Conservation (phyloP, 345 rosid genomes). For the Dipteronia dyeriana region DNA sequence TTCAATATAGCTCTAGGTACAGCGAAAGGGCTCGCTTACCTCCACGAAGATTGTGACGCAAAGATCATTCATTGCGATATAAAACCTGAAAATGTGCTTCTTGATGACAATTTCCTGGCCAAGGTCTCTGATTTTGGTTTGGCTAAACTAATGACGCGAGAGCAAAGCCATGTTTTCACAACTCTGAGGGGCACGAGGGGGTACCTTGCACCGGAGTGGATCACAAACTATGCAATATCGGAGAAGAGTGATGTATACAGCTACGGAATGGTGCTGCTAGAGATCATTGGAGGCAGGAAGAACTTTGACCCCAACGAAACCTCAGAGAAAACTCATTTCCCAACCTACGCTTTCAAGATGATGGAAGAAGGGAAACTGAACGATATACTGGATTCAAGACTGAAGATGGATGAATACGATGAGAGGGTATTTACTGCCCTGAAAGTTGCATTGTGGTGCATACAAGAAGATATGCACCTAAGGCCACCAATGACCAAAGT, state of each 20-base stretch:
- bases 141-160: slow-evolving; percentile 89
- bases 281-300: slow-evolving; percentile 86
- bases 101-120: slow-evolving; percentile 73
- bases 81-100: slow-evolving; percentile 89
- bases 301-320: slow-evolving; percentile 59
- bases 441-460: slow-evolving; percentile 90
- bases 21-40: slow-evolving; percentile 90
- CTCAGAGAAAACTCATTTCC: slow-evolving; percentile 82
- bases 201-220: slow-evolving; percentile 94
- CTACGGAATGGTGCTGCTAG: slow-evolving; percentile 84
- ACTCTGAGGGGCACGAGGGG: slow-evolving; percentile 93
- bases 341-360: slow-evolving; percentile 87
- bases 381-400: slow-evolving; percentile 64
- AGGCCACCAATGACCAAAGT: slow-evolving; percentile 89
- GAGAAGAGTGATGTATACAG: slow-evolving; percentile 96
- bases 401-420: slow-evolving; percentile 44
- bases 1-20: slow-evolving; percentile 78
- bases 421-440: slow-evolving; percentile 53
- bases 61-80: slow-evolving; percentile 90
- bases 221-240: slow-evolving; percentile 89
- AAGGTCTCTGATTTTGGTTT: slow-evolving; percentile 95
- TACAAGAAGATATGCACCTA: slow-evolving; percentile 80
- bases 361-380: slow-evolving; percentile 79
- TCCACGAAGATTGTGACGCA: slow-evolving; percentile 84
- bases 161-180: slow-evolving; percentile 91